Base-by-base conservation (phyloP, 2,329 filamentous ascomycete genomes). In the Apiospora pterosperma region DNA sequence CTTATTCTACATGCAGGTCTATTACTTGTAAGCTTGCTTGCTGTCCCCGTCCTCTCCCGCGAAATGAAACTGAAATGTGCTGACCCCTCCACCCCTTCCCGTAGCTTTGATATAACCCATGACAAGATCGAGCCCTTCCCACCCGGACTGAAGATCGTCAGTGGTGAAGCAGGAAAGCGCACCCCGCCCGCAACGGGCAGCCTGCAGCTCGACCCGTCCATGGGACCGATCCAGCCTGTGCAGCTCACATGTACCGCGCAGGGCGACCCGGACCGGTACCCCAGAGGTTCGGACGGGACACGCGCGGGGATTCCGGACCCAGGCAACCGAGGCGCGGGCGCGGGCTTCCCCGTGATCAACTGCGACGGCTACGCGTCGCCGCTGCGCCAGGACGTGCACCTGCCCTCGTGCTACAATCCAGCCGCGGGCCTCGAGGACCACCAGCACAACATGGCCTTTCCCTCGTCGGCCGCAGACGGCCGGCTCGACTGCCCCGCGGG, bases 371-470 rank as follows among this genome's bases (percentile, higher is more conserved):
- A 78, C 64, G 82, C 81, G 68, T 88, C 88, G 62, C 87, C 88
- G 65, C 82, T 88, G 59, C 86, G 89, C 38, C 83, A 85, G 63
- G 89, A 92, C 69, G 78, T 92, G 41, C 89, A 90, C 80, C 90
- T 92, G 78, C 90, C 90, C 5, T 89, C 88, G 7, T 92, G 90
- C 82, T 92, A 91, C 84, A 85, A 92, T 76, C 90, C 89, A 34
- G 75, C 83, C 39, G 80, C 83, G 59, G 87, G 85, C 63, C 79
- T 89, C 52, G 77, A 81, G 36, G 81, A 89, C 77, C 88, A 87
- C 79, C 80, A 83, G 72, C 83, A 82, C 69, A 92, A 92, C 80
- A 89, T 89, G 82, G 82, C 79, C 21, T 92, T 85, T 72, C 90
- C 90, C 25, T 76, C 76, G 68, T 80, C 66, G 84, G 84, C 58